Evolutionary conservation across 768 basidiomycete species (phyloP), one percentile per base, ranked within the genome.

Genomic region (Leccinum barrowsii): DNA sequence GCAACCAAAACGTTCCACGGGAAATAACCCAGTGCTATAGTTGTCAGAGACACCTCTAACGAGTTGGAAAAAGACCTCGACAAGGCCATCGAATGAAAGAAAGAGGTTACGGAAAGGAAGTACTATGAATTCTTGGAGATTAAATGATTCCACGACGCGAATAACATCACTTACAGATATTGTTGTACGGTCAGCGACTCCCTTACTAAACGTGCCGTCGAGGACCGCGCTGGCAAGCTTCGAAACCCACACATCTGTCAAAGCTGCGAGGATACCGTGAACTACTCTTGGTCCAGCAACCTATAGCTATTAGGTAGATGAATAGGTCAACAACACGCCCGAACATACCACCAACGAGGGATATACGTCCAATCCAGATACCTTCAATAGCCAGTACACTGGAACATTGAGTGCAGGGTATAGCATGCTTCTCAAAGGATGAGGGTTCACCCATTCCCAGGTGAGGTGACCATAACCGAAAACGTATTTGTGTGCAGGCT

Each of bases 41-140:
- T 86, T 0, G 90, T 89, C 46, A 98, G 74, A 0, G 92, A 85
- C 0, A 94, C 94, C 68, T 99, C 97, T 26, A 95, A 75, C 12
- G 94, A 95, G 69, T 98, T 99, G 30, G 93, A 95, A 54, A 98
- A 76, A 1, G 94, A 91, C 35, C 97, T 83, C 4, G 94, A 89
- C 24, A 97, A 77, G 1, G 91, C 82, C 54, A 95, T 78, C 0
- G 83, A 84, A 73, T 98, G 84, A 76, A 98, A 98, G 68, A 96
- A 84, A 5, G 92, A 95, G 1, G 87, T 84, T 52, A 96, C 68
- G 26, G 93, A 92, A 37, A 98, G 70, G 59, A 94, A 79, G 37
- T 87, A 73, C 94, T 98, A 62, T 44, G 17, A 48, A 21, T 21
- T 21, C 46, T 46, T 28, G 56, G 48, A 46, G 30, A 54, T n/a